Conservation (phyloP, 2,329 filamentous ascomycete genomes). For the Penicillium sp. region DNA sequence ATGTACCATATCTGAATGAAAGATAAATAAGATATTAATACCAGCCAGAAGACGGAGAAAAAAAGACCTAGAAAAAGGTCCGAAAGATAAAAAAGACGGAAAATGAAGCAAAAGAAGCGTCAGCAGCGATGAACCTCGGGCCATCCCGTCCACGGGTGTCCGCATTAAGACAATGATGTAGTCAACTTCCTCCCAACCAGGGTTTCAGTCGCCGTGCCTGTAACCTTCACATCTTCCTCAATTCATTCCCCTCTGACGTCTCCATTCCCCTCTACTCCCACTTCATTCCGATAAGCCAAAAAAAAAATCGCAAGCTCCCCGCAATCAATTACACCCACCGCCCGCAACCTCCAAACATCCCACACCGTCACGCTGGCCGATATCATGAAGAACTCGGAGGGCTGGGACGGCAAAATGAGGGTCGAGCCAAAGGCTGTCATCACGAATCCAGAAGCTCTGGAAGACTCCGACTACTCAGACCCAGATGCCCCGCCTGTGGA, state of each 20-base stretch:
- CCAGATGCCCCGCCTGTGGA: constrained; percentile 68
- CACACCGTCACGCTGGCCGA: constrained; percentile 6
- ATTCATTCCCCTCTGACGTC: neutral
- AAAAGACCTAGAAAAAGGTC: no score
- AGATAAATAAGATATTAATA: no score
- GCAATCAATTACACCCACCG: constrained; percentile 23
- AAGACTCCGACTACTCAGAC: constrained; percentile 83
- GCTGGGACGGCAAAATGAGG: constrained; percentile 50
- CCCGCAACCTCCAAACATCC: constrained; percentile 11
- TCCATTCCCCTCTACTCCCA: neutral
- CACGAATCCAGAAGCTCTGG: constrained; percentile 77
- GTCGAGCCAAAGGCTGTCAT: constrained; percentile 70
- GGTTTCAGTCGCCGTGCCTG: constrained; percentile 2
- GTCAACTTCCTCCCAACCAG: constrained; percentile 10
- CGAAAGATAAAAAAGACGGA: no score
- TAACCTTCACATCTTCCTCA: neutral
- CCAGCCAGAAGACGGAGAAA: no score
- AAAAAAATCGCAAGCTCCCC: constrained; percentile 22
- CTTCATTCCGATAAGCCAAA: neutral
- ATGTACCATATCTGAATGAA: no score
- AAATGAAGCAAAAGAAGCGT: neutral
- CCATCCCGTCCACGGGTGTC: constrained; percentile 5
- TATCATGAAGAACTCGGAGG: constrained; percentile 45
- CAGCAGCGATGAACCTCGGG: neutral
- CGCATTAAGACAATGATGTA: constrained; percentile 19